Percentiles rank a stretch among this genome's conserved stretches.
Evolutionary conservation across 169 alveolate species (phyloP).

Genomic region (Eimeria necatrix): DNA sequence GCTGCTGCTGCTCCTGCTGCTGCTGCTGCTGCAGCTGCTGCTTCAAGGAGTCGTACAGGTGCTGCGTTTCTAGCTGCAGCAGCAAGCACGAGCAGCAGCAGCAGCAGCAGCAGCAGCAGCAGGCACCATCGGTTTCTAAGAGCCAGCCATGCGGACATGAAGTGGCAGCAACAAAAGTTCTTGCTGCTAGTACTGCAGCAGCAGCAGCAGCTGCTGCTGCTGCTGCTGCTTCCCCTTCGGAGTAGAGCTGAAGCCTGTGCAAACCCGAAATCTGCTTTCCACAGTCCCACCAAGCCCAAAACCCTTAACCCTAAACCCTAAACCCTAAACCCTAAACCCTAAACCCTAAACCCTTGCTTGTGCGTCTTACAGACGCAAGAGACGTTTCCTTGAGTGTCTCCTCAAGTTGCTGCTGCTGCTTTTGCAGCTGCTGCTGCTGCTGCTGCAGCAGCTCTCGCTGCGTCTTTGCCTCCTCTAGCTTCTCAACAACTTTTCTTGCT

Average conservation of each 20-base stretch:
- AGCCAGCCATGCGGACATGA: background rate
- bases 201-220: too few relatives aligned
- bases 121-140: background rate
- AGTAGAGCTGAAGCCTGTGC: too few relatives aligned
- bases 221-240: too few relatives aligned
- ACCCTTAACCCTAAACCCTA: background rate
- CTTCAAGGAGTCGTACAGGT: background rate
- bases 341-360: background rate
- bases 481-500: background rate
- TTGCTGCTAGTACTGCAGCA: too few relatives aligned
- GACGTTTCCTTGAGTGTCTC: background rate
- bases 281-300: too few relatives aligned
- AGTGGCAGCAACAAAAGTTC: background rate
- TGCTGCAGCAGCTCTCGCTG: background rate
- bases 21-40: slow-evolving; percentile 36
- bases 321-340: background rate
- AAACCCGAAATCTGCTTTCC: too few relatives aligned
- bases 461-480: background rate
- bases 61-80: slow-evolving; percentile 41
- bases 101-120: background rate
- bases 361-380: slow-evolving; percentile 8
- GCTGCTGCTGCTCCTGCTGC: slow-evolving; percentile 26
- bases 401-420: slow-evolving; percentile 1
- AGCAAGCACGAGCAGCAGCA: background rate
- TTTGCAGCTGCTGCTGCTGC: background rate